These are phyloP conservation scores for Raffaelea albimanens DNA, from an alignment of 2,329 filamentous ascomycete genomes.

Conservation along the genomic window DNA sequence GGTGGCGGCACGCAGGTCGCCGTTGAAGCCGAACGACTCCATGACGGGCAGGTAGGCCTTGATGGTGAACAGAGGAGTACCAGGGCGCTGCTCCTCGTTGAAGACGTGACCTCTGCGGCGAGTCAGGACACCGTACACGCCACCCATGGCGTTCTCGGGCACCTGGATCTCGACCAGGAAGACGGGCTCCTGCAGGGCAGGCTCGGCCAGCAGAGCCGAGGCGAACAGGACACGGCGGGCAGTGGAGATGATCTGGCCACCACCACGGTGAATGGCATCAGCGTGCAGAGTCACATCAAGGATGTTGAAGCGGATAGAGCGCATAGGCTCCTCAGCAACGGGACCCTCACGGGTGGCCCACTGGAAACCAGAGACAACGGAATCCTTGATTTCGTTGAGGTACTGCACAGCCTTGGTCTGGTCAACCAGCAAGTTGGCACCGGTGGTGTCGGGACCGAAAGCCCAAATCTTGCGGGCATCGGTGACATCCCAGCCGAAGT, in stretches of 20 bases:
- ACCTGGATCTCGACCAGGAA: constrained; percentile 99
- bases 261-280: constrained; percentile 99
- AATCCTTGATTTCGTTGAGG: constrained; percentile 99
- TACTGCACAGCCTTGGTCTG: constrained; percentile 99
- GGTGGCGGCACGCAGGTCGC: constrained; percentile 86
- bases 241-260: constrained; percentile 97
- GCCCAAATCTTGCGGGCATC: constrained; percentile 99
- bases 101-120: constrained; percentile 98
- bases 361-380: constrained; percentile 98
- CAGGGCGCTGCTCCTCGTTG: constrained; percentile 93
- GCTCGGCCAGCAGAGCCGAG: constrained; percentile 80
- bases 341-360: constrained; percentile 98
- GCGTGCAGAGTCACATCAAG: constrained; percentile 99
- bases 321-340: constrained; percentile 96
- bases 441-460: constrained; percentile 95
- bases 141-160: constrained; percentile 96
- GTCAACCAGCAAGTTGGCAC: constrained; percentile 97
- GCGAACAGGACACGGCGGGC: constrained; percentile 97
- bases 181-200: constrained; percentile 89
- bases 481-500: constrained; percentile 98
- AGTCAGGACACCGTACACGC: constrained; percentile 98
- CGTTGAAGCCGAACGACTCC: constrained; percentile 71
- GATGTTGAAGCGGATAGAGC: constrained; percentile 95
- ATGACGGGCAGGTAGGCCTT: constrained; percentile 32
- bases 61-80: constrained; percentile 98